phyloP scores from a whole-genome alignment of 805 yeast species.

The Pichia pseudocactophila region DNA sequence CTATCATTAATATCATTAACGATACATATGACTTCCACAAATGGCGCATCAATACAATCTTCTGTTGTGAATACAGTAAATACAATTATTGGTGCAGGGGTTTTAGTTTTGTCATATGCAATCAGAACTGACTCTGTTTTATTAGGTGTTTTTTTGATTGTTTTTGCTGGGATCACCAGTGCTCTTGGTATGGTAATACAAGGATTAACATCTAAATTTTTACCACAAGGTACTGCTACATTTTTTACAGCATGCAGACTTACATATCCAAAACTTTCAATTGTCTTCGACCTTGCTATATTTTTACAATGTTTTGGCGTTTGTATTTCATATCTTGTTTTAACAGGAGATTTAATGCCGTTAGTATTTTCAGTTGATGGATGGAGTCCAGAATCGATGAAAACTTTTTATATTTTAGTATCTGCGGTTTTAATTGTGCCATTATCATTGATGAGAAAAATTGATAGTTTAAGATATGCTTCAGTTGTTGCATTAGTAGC shows the following conservation, averaged over 20 bases:
- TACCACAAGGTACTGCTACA: constrained; percentile 54
- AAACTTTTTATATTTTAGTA: constrained; percentile 47
- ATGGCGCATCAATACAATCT: constrained; percentile 43
- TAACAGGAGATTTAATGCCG: constrained; percentile 73
- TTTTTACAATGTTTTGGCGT: constrained; percentile 76
- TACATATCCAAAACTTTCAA: constrained; percentile 61
- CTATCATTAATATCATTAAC: not conserved
- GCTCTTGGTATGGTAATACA: constrained; percentile 61
- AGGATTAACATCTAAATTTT: constrained; percentile 46
- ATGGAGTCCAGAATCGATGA: constrained; percentile 20
- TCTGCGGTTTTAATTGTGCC: constrained; percentile 53
- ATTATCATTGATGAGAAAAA: constrained; percentile 46
- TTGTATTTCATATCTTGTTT: constrained; percentile 58
- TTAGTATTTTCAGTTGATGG: constrained; percentile 34
- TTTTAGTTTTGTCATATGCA: constrained; percentile 68
- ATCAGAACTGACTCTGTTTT: constrained; percentile 58
- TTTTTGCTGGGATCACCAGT: constrained; percentile 57
- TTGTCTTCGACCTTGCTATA: constrained; percentile 68
- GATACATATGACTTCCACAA: not conserved
- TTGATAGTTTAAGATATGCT: constrained; percentile 64
- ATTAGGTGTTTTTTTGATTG: constrained; percentile 45
- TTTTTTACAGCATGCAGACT: constrained; percentile 64
- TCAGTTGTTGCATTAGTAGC: constrained; percentile 62
- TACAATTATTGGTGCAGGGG: constrained; percentile 76
- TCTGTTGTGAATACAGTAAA: constrained; percentile 62